Evolutionary conservation across 1,284 basidiomycete species (phyloP).

Genomic region (Cryptococcus sp.): DNA sequence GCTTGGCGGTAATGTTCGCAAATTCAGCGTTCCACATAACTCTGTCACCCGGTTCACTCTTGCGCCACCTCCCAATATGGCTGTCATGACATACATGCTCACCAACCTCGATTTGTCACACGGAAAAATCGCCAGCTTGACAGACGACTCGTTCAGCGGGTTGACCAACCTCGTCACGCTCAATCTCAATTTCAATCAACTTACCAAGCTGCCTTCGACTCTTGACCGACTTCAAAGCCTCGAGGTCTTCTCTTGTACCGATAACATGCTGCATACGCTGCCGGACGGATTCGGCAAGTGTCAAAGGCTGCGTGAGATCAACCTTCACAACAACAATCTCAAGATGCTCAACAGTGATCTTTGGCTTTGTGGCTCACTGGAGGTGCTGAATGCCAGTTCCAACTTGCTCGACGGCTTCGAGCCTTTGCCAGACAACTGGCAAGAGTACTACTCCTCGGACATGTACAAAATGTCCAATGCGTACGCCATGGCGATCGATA

Average conservation of each 20-base stretch:
- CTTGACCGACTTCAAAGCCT: constrained; percentile 74
- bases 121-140: constrained; percentile 83
- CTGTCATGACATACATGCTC: constrained; percentile 63
- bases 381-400: constrained; percentile 80
- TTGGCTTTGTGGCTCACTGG: constrained; percentile 81
- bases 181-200: constrained; percentile 81
- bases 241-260: constrained; percentile 76
- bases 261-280: constrained; percentile 80
- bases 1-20: constrained; percentile 64
- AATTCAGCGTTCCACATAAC: constrained; percentile 55
- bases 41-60: constrained; percentile 71
- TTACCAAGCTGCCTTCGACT: constrained; percentile 79
- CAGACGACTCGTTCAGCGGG: constrained; percentile 69
- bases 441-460: constrained; percentile 20
- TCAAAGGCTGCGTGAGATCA: constrained; percentile 72
- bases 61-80: constrained; percentile 61
- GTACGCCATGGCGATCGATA: not conserved
- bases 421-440: constrained; percentile 58
- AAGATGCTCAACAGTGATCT: constrained; percentile 72
- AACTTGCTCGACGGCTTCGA: constrained; percentile 80
- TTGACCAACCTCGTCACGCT: constrained; percentile 72
- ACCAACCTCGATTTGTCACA: constrained; percentile 85
- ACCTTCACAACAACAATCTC: constrained; percentile 91
- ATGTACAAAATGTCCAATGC: not conserved
- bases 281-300: constrained; percentile 78